These are phyloP conservation scores for Nidularia pulvinata DNA, from an alignment of 768 basidiomycete genomes.

Conservation along the genomic window DNA sequence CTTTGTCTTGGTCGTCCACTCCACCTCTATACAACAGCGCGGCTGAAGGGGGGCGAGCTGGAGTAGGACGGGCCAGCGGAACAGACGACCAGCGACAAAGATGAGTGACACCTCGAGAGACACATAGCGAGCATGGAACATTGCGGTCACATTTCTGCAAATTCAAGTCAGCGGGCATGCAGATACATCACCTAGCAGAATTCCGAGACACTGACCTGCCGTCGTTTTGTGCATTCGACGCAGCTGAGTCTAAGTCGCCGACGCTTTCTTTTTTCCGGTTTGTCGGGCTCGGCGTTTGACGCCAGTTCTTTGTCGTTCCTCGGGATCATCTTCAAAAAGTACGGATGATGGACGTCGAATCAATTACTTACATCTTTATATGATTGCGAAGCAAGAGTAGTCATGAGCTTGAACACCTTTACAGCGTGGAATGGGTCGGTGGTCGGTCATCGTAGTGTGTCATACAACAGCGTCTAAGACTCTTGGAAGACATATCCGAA, in stretches of 20 bases:
- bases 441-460: too few species aligned
- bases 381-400: too few species aligned
- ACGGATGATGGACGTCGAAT: too few species aligned
- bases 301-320: too few species aligned
- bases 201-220: constrained; percentile 35
- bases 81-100: constrained; percentile 46
- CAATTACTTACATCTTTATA: too few species aligned
- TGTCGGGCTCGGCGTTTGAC: too few species aligned
- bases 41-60: constrained; percentile 28
- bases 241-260: constrained; percentile 50
- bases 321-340: too few species aligned
- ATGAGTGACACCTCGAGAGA: constrained; percentile 36
- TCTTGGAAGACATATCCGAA: too few species aligned
- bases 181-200: background rate
- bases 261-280: constrained; percentile 51
- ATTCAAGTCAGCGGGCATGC: constrained; percentile 4
- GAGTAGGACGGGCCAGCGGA: constrained; percentile 38
- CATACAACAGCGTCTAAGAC: too few species aligned
- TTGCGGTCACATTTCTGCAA: constrained; percentile 52
- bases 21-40: background rate
- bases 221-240: constrained; percentile 55
- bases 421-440: too few species aligned
- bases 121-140: constrained; percentile 39
- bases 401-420: too few species aligned
- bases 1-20: constrained; percentile 1